phyloP scores from a whole-genome alignment of 2,329 filamentous ascomycete genomes.

The Arthroderma uncinatum region DNA sequence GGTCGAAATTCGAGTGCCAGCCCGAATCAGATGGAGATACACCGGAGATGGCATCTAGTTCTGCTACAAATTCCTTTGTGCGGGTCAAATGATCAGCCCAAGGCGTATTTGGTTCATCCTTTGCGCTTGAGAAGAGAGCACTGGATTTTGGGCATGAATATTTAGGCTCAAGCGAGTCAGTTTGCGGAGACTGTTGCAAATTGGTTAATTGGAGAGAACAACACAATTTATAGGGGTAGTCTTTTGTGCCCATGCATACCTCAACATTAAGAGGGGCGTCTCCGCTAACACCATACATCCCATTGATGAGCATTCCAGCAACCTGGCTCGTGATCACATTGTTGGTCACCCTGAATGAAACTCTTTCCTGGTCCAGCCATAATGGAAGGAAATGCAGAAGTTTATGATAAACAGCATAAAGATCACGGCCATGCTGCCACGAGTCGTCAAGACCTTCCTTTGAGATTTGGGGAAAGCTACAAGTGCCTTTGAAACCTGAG shows the following conservation, averaged over 20 bases:
- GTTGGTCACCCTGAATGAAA: slow-evolving; percentile 63
- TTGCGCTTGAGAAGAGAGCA: slow-evolving; percentile 36
- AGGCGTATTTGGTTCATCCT: slow-evolving; percentile 34
- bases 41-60: slow-evolving; percentile 58
- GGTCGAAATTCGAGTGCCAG: slow-evolving; percentile 61
- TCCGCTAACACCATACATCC: slow-evolving; percentile 47
- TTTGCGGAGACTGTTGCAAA: slow-evolving; percentile 8
- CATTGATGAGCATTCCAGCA: slow-evolving; percentile 60
- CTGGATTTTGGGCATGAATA: slow-evolving; percentile 53
- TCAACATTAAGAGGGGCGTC: slow-evolving; percentile 42
- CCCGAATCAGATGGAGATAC: slow-evolving; percentile 45
- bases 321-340: slow-evolving; percentile 77
- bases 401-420: slow-evolving; percentile 64
- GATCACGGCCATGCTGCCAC: slow-evolving; percentile 62
- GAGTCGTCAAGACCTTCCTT: slow-evolving; percentile 60
- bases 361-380: slow-evolving; percentile 34
- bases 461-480: slow-evolving; percentile 74
- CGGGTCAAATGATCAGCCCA: slow-evolving; percentile 57
- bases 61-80: slow-evolving; percentile 44
- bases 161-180: slow-evolving; percentile 61
- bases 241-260: slow-evolving; percentile 19
- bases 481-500: slow-evolving; percentile 59
- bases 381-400: slow-evolving; percentile 56
- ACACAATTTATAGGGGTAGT: background rate
- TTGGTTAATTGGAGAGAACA: background rate